phyloP scores from a whole-genome alignment of 139 green algal species.

The Coelastrella sp. region DNA sequence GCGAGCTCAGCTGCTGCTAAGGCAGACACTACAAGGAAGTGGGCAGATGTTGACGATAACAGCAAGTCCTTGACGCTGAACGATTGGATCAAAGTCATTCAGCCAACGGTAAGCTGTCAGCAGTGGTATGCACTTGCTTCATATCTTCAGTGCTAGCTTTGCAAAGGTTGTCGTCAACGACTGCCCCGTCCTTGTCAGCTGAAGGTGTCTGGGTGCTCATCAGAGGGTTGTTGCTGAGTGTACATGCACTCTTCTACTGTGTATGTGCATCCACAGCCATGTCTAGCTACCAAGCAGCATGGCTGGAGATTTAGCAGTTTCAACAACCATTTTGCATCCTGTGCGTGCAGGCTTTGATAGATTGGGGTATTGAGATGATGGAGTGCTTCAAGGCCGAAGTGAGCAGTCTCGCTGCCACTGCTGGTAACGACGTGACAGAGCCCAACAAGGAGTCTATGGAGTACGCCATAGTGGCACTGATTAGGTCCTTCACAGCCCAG shows the following conservation, averaged over 20 bases:
- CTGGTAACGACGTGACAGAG: background rate
- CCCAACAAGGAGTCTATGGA: conserved; percentile 38
- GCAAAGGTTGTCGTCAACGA: too few species aligned
- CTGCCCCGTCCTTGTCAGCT: too few species aligned
- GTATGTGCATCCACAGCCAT: too few species aligned
- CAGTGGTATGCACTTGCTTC: too few species aligned
- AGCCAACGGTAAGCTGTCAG: background rate
- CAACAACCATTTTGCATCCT: too few species aligned
- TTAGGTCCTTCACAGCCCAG: conserved; percentile 11
- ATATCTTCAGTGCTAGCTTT: too few species aligned
- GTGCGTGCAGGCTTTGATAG: conserved; percentile 44
- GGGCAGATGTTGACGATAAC: conserved; percentile 49
- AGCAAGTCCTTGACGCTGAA: conserved; percentile 41
- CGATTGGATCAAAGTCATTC: conserved; percentile 37
- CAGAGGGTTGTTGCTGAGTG: too few species aligned
- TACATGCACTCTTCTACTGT: too few species aligned
- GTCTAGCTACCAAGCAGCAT: too few species aligned
- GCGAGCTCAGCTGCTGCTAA: conserved; percentile 19
- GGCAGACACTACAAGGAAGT: conserved; percentile 35
- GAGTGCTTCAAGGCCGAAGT: conserved; percentile 47
- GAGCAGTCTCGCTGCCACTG: background rate
- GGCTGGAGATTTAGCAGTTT: too few species aligned
- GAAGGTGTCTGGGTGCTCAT: too few species aligned
- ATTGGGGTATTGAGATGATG: conserved; percentile 44
- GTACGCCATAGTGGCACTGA: conserved; percentile 44